Base-by-base conservation (phyloP, 2,329 filamentous ascomycete species). In the Ophiostoma ips region DNA sequence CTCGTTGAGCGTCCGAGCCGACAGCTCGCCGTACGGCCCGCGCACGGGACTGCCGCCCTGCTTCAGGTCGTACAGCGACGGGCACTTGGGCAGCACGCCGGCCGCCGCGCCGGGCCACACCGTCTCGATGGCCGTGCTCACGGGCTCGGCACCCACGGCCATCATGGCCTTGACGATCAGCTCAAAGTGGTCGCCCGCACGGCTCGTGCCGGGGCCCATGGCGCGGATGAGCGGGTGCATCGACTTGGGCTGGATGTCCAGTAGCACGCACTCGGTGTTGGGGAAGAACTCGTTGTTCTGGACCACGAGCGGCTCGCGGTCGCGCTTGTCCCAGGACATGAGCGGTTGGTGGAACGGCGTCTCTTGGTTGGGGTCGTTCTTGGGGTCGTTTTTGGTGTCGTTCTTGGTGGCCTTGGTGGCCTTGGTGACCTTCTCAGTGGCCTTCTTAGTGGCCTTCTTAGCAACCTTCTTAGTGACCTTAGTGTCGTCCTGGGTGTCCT, bases 251-350 rank as follows among this genome's bases (percentile, higher is more conserved):
- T 81, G 75, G 52, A 87, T 68, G 61, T 88, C 84, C 15, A 88
- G 61, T 3, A 90, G 73, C 11, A 69, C 65, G 50, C 77, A 68
- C 7, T 70, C 66, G 9, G 70, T 63, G 21, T 72, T 68, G 1
- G 86, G 87, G 61, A 72, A 86, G 58, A 87, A 82, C 56, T 94
- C 88, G 1, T 72, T 59, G 0, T 64, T 48, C 5, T 68, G 53
- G 3, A 77, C 73, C 21, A 68, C 63, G 15, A 95, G 68, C 0
- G 87, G 84, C 58, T 94, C 86, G 58, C 77, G 79, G 2, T 69
- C 66, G 15, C 88, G 79, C 1, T 75, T 71, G 62, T 94, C 87
- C 78, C 81, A 89, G 24, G 70, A 58, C 3, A 90, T 63, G 1
- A 72, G 58, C 0, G 78, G 74, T 1, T 71, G 68, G 0, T 15